phyloP scores from a whole-genome alignment of 257 asterid species.

The Ballota nigra region DNA sequence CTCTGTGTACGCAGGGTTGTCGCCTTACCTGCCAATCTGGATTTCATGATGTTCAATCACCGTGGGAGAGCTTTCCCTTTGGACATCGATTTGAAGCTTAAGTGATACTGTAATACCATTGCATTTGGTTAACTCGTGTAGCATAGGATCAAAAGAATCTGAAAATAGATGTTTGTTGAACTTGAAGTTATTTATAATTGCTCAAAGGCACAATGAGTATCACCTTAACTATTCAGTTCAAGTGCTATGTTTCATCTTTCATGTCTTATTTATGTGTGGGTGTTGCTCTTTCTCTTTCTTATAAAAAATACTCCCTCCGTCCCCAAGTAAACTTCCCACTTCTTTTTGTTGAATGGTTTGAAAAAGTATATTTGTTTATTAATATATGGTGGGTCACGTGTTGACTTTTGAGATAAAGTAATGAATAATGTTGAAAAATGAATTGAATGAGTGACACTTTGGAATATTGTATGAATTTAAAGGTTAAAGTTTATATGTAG shows the following conservation, averaged over 20 bases:
- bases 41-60: slow-evolving; percentile 92
- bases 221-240: neutral
- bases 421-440: too few species aligned
- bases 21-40: slow-evolving; percentile 74
- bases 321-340: too few species aligned
- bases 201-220: neutral
- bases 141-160: slow-evolving; percentile 14
- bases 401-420: too few species aligned
- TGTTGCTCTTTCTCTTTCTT: neutral
- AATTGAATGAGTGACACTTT: too few species aligned
- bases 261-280: neutral
- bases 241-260: neutral
- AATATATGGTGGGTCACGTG: too few species aligned
- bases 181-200: neutral
- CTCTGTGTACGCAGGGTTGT: slow-evolving; percentile 63
- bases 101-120: slow-evolving; percentile 27
- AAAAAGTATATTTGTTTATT: too few species aligned
- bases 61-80: slow-evolving; percentile 81
- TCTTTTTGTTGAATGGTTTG: too few species aligned
- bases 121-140: slow-evolving; percentile 1
- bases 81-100: slow-evolving; percentile 54
- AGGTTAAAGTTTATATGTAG: too few species aligned
- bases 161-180: slow-evolving; percentile 6
- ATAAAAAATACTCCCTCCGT: too few species aligned
- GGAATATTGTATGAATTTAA: too few species aligned